Evolutionary conservation across 345 rosid genomes (phyloP).

Genomic region (Aegle marmelos): DNA sequence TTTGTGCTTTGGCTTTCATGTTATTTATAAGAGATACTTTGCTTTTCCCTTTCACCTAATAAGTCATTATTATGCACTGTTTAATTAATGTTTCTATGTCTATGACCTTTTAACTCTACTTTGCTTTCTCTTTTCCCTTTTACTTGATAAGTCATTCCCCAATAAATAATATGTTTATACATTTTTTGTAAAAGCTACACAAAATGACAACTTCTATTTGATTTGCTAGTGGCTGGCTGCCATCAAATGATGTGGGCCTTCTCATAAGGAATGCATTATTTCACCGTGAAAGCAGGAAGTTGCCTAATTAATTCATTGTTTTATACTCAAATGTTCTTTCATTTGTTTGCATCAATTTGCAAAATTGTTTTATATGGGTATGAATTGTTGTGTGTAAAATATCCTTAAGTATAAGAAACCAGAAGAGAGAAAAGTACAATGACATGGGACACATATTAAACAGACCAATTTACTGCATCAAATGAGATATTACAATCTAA

Average conservation of each 20-base stretch:
- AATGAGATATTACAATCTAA: background rate
- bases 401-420: background rate
- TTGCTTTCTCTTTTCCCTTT: too few relatives aligned
- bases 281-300: constrained; percentile 89
- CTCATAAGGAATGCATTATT: constrained; percentile 64
- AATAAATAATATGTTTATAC: too few relatives aligned
- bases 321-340: background rate
- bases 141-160: too few relatives aligned
- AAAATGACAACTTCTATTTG: too few relatives aligned
- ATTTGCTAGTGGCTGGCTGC: too few relatives aligned
- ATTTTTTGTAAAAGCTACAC: too few relatives aligned
- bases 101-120: too few relatives aligned
- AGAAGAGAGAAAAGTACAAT: background rate
- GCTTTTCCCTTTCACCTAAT: too few relatives aligned
- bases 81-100: too few relatives aligned
- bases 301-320: background rate
- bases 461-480: background rate
- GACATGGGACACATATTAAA: background rate
- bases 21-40: too few relatives aligned
- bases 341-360: background rate
- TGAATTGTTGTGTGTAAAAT: background rate
- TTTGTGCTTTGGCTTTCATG: too few relatives aligned
- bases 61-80: too few relatives aligned
- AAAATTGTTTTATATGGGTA: background rate
- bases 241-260: constrained; percentile 72